Percentiles rank a stretch among this genome's conserved stretches.
Evolutionary conservation across 2,329 filamentous ascomycete genomes (phyloP).

Genomic region (Colletotrichum endophyticum): DNA sequence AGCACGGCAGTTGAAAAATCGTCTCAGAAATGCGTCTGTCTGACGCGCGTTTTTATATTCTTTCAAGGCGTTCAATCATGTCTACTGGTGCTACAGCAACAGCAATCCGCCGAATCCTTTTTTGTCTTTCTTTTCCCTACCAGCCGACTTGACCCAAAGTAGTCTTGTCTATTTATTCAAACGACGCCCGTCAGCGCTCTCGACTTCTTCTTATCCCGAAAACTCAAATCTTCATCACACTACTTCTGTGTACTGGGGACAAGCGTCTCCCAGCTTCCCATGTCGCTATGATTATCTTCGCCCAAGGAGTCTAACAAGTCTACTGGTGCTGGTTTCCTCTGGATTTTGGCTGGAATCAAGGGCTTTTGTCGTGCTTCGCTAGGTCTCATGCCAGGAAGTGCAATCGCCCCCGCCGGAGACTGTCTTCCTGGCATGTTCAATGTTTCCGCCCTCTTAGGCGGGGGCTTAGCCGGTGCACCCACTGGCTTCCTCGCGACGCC

Average conservation of each 20-base stretch:
- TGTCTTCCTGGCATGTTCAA: background rate
- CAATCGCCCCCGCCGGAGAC: slow-evolving; percentile 8
- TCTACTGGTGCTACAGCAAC: background rate
- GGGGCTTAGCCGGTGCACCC: slow-evolving; percentile 2
- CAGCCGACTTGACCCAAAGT: background rate
- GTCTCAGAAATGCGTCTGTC: background rate
- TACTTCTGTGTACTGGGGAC: slow-evolving; percentile 44
- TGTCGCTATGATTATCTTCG: slow-evolving; percentile 45
- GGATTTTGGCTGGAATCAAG: slow-evolving; percentile 8
- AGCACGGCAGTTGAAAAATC: background rate
- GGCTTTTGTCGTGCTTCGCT: slow-evolving; percentile 10
- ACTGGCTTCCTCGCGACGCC: slow-evolving; percentile 5
- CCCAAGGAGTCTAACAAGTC: slow-evolving; percentile 53
- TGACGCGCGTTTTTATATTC: background rate
- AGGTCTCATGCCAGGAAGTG: slow-evolving; percentile 18
- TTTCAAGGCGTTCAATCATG: background rate
- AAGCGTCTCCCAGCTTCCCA: slow-evolving; percentile 61
- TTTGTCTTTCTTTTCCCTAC: background rate
- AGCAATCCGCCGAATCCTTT: background rate
- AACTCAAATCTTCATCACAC: background rate
- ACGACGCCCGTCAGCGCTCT: background rate
- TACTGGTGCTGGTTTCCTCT: slow-evolving; percentile 31
- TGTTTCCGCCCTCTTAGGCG: background rate
- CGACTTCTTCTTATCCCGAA: background rate
- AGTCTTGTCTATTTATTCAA: background rate